Evolutionary conservation across 2,329 filamentous ascomycete genomes (phyloP).

Genomic region (Phoma sp.): DNA sequence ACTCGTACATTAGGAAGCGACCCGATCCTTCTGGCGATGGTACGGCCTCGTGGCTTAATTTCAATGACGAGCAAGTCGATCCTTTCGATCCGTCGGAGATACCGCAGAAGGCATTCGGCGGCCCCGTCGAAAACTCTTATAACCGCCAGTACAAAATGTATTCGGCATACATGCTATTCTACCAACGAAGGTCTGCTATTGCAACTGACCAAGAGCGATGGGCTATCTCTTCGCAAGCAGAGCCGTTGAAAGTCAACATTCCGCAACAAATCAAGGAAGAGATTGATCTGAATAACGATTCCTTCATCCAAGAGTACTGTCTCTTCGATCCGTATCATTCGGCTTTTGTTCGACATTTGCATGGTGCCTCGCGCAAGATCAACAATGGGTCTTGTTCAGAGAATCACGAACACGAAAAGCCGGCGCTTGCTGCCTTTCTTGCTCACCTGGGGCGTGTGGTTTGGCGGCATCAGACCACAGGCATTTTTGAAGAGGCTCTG

Average conservation of each 20-base stretch:
- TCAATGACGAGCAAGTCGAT: slow-evolving; percentile 87
- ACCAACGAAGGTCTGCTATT: slow-evolving; percentile 77
- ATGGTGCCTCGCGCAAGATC: slow-evolving; percentile 62
- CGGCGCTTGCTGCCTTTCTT: slow-evolving; percentile 62
- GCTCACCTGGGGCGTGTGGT: slow-evolving; percentile 78
- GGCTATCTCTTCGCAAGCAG: slow-evolving; percentile 48
- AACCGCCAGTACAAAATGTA: slow-evolving; percentile 40
- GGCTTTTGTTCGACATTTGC: slow-evolving; percentile 67
- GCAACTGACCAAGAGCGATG: slow-evolving; percentile 43
- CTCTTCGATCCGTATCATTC: slow-evolving; percentile 76
- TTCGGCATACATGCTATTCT: slow-evolving; percentile 98
- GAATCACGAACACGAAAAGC: slow-evolving; percentile 52
- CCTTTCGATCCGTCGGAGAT: slow-evolving; percentile 77
- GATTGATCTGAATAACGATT: slow-evolving; percentile 74
- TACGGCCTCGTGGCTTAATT: slow-evolving; percentile 76
- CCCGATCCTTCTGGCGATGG: slow-evolving; percentile 58
- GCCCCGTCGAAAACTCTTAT: slow-evolving; percentile 43
- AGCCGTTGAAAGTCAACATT: slow-evolving; percentile 57
- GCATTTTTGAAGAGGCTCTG: slow-evolving; percentile 65
- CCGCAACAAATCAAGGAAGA: slow-evolving; percentile 56
- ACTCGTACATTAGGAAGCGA: slow-evolving; percentile 89
- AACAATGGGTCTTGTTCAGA: slow-evolving; percentile 58
- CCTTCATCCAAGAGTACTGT: slow-evolving; percentile 76
- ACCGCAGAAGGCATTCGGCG: slow-evolving; percentile 73
- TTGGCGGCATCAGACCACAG: slow-evolving; percentile 71